A percentile compares a stretch with the other conserved stretches of the same genome.
These are phyloP conservation scores for Dothiorella sarmentorum DNA, from an alignment of 2,329 filamentous ascomycete species.

Conservation along the genomic window DNA sequence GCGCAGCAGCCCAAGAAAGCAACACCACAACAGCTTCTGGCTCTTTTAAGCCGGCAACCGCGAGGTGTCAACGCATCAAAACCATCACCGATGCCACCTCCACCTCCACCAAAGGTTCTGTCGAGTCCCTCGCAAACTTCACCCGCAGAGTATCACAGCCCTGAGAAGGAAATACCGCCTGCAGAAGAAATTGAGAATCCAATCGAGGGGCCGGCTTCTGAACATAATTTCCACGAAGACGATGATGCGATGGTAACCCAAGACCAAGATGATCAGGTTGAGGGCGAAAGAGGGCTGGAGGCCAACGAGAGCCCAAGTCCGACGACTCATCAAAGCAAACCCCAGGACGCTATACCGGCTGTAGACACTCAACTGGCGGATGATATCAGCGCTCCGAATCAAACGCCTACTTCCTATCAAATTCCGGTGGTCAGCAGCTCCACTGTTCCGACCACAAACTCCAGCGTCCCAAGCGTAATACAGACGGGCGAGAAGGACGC, in stretches of 20 bases:
- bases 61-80: not conserved
- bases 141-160: not conserved
- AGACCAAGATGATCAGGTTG: no score
- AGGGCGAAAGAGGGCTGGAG: no score
- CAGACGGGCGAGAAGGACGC: not conserved
- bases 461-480: not conserved
- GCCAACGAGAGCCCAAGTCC: no score
- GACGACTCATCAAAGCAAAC: no score
- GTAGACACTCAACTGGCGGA: not conserved
- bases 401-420: slow-evolving; percentile 2
- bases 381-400: no score
- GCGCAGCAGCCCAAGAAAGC: not conserved
- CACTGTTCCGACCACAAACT: not conserved
- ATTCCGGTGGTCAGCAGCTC: not conserved
- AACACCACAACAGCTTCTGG: not conserved
- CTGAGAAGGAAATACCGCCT: no score
- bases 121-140: no score
- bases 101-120: not conserved
- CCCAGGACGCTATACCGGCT: not conserved
- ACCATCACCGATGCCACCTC: not conserved
- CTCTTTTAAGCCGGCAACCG: not conserved
- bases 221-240: no score
- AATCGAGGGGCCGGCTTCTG: no score
- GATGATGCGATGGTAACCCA: not conserved
- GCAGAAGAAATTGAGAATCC: no score